phyloP scores from a whole-genome alignment of 2,329 filamentous ascomycete species.

The Emergomyces pasteurianus region DNA sequence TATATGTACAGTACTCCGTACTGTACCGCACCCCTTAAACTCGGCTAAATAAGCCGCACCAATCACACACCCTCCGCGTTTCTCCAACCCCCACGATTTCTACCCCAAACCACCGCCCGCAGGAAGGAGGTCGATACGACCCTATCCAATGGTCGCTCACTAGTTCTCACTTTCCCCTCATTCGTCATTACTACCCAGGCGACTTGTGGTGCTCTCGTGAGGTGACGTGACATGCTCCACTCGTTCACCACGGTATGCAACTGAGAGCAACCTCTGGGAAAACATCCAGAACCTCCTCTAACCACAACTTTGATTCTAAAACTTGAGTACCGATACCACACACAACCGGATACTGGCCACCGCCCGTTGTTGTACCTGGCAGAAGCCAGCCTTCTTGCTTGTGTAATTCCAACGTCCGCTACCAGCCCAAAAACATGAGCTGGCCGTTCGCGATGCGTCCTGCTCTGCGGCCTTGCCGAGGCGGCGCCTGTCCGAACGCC shows the following conservation, averaged over 20 bases:
- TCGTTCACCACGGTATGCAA: neutral
- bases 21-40: too few species aligned
- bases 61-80: neutral
- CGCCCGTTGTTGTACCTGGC: neutral
- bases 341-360: neutral
- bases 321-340: neutral
- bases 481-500: neutral
- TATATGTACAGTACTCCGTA: too few species aligned
- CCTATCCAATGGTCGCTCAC: neutral
- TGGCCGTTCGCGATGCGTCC: slow-evolving; percentile 7
- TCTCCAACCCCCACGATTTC: neutral
- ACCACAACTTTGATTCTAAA: neutral
- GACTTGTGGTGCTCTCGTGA: neutral
- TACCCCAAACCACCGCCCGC: neutral
- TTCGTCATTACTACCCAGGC: neutral
- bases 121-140: neutral
- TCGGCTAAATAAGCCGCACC: neutral
- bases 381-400: neutral
- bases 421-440: slow-evolving; percentile 2
- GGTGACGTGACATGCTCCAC: neutral
- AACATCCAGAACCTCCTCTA: neutral
- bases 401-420: neutral
- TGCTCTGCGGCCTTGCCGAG: slow-evolving; percentile 5
- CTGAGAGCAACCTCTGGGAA: neutral
- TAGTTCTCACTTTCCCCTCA: neutral